Evolutionary conservation across 2,329 filamentous ascomycete species (phyloP), one percentile per base, ranked within the genome.

Genomic region (Pseudogymnoascus sp.): DNA sequence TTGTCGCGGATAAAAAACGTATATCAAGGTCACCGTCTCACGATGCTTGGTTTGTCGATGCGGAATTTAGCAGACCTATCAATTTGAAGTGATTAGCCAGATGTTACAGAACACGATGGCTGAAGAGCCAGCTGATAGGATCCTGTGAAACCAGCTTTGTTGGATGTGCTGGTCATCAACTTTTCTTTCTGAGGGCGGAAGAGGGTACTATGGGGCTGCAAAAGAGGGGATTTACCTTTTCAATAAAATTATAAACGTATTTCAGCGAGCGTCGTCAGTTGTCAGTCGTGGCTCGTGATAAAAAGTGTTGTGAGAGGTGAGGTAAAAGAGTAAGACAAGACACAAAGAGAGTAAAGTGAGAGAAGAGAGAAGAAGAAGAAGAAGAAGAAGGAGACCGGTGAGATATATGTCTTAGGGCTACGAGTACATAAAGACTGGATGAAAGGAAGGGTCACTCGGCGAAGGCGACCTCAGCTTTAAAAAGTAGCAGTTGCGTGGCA

Each of bases 31-130:
- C 29, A 55, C 48, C 48, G 29, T 55, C 29, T 55, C 29, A 55
- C 27, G 48, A 55, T 55, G 29, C 29, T 21, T 55, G 48, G 5
- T 13, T 55, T 55, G 48, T 29, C 15, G 15, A 33, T 33, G 15
- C 48, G 29, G 48, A 55, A 29, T 55, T 55, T 55, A 29, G 29
- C 29, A 35, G 48, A 55, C 48, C 48, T 55, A 55, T 55, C n/a
- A 8, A 33, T 21, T 55, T 55, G 29, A 55, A 10, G 33, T 55
- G 8, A 29, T 55, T 55, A 55, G 48, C 29, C n/a, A 55, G 48
- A 55, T 55, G 48, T 55, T 55, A 55, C 48, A 55, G 29, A 17
- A 55, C 44, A 55, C 48, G 48, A 55, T 55, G 48, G 29, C 29
- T 33, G 17, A 55, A 17, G 15, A n/a, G 48, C 48, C 48, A 55